phyloP scores from a whole-genome alignment of 306 rosid genomes.

The Cyclanthera cordifolia region DNA sequence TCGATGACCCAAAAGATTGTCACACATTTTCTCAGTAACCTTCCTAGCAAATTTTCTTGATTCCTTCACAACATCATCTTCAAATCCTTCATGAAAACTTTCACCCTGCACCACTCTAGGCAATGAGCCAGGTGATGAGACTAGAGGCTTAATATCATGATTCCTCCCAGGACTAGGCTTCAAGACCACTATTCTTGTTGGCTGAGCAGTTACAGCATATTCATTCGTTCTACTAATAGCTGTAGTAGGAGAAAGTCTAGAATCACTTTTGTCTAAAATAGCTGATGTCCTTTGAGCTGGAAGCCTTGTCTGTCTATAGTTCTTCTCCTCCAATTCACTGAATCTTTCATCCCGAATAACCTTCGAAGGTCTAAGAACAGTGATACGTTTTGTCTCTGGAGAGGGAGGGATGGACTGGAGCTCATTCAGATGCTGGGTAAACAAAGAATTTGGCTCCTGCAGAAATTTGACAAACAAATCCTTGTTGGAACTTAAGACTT shows the following conservation, averaged over 20 bases:
- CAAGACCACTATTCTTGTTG: conserved; percentile 77
- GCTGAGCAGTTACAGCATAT: conserved; percentile 32
- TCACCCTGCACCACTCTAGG: conserved; percentile 30
- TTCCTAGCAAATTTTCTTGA: conserved; percentile 46
- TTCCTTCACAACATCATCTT: conserved; percentile 39
- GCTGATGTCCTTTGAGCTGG: conserved; percentile 25
- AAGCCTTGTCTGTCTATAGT: conserved; percentile 28
- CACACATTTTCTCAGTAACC: conserved; percentile 42
- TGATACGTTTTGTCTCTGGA: conserved; percentile 51
- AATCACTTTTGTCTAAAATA: conserved; percentile 38
- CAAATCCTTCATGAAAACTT: conserved; percentile 31
- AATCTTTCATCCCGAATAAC: conserved; percentile 38
- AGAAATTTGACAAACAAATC: conserved; percentile 55
- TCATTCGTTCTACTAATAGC: conserved; percentile 35
- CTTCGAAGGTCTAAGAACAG: conserved; percentile 82
- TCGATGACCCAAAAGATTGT: conserved; percentile 39
- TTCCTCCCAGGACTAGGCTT: conserved; percentile 68
- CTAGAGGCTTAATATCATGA: conserved; percentile 36
- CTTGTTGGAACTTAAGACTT: conserved; percentile 61
- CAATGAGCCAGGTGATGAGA: conserved; percentile 44
- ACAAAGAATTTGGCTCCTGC: conserved; percentile 40
- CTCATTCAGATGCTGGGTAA: conserved; percentile 47
- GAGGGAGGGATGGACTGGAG: conserved; percentile 37
- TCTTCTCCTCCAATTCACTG: conserved; percentile 30
- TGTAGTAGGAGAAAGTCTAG: conserved; percentile 22